Evolutionary conservation across 306 rosid genomes (phyloP), one percentile per base, ranked within the genome.

Genomic region (Cicer arietinum): DNA sequence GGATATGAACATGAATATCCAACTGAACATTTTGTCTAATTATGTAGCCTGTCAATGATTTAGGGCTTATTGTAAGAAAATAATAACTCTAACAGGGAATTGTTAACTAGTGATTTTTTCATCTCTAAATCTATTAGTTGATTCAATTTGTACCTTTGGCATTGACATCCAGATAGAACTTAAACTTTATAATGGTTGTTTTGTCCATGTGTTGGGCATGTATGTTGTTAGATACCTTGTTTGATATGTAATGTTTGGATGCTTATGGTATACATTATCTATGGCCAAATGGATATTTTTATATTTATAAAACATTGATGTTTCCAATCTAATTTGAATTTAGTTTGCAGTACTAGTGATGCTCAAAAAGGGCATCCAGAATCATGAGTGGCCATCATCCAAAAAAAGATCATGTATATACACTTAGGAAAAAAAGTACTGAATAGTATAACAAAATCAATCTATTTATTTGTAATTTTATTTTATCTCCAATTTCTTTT

Each of bases 1-100:
- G 98, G 96, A 68, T 81, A 76, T 8, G 98, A 90, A 70, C 92
- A 95, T 52, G 99, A 90, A 82, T 95, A 92, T 84, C 99, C 98
- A 68, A 92, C 99, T 18, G 86, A 89, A 73, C 92, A 95, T 67
- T 94, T 94, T 59, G 93, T 91, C 54, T 94, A 75, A 79, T 53
- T 54, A n/a, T 40, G 12, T 7, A 25, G 64, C 25, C 22, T 9
- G 13, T 37, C 41, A 5, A 47, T 11, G 12, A 37, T 57, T 11
- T 16, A 16, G 75, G 16, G 48, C 37, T 17, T 51, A 69, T 10
- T 52, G 40, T 1, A 39, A 52, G 51, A 37, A 47, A 70, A 10
- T 70, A 70, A 10, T 70, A 18, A 39, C 39, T 17, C 37, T 3
- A 70, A 67, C 48, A 2, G 37, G 48, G 64, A 39, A 52, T 10